phyloP scores from a whole-genome alignment of 2,329 filamentous ascomycete genomes.

The Fusarium verrucosum region DNA sequence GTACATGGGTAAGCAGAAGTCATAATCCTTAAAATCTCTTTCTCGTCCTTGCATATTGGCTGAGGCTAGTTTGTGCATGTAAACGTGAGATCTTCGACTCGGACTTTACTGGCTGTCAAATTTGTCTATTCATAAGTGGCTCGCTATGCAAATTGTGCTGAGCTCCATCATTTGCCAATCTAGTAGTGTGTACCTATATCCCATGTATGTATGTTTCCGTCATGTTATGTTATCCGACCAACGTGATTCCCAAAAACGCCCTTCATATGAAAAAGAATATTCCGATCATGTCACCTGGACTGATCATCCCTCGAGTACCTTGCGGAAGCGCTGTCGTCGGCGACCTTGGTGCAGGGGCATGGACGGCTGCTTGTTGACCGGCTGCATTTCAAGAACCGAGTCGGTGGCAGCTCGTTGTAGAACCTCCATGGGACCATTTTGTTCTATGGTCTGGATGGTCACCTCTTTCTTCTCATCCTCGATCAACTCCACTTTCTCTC shows the following conservation, averaged over 20 bases:
- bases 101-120: not conserved
- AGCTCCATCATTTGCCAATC: conserved; percentile 8
- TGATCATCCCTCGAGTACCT: not conserved
- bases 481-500: conserved; percentile 18
- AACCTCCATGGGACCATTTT: conserved; percentile 8
- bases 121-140: not conserved
- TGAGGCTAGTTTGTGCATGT: too few species aligned
- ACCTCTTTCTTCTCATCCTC: conserved; percentile 14
- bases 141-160: not conserved
- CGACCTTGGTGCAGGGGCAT: conserved; percentile 22
- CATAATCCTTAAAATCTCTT: too few species aligned
- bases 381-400: conserved; percentile 7
- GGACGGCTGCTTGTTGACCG: conserved; percentile 20
- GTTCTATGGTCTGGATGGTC: not conserved
- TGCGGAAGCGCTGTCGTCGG: conserved; percentile 8
- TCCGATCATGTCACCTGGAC: not conserved
- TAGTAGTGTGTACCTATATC: conserved; percentile 11
- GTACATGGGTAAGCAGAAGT: too few species aligned
- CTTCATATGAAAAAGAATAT: not conserved
- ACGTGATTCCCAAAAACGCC: conserved; percentile 5
- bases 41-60: too few species aligned
- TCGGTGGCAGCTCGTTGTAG: conserved; percentile 12
- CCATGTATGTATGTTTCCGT: conserved; percentile 6
- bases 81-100: too few species aligned
- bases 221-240: not conserved